These are phyloP conservation scores for Vigna unguiculata DNA, from an alignment of 306 rosid species.

Conservation along the genomic window DNA sequence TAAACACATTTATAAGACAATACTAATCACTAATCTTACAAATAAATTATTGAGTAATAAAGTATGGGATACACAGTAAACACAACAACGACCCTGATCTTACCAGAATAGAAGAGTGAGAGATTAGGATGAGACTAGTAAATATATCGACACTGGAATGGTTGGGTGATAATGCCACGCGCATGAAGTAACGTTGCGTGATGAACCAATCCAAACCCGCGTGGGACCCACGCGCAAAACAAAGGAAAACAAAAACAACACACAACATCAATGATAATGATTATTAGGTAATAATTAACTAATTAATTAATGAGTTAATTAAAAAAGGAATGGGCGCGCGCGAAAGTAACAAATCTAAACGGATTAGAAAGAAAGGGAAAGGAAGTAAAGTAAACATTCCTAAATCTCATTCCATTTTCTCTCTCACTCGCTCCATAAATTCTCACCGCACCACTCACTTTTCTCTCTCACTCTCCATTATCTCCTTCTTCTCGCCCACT, in stretches of 20 bases:
- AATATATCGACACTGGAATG: background rate
- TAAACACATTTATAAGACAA: too few relatives aligned
- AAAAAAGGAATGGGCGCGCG: slow-evolving; percentile 29
- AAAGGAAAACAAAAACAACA: too few relatives aligned
- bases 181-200: slow-evolving; percentile 40
- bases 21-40: too few relatives aligned
- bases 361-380: background rate
- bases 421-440: background rate
- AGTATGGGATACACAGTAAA: too few relatives aligned
- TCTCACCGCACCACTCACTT: background rate
- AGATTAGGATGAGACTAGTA: background rate
- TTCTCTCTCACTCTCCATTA: background rate
- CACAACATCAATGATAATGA: background rate
- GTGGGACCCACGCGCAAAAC: slow-evolving; percentile 13
- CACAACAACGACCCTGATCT: too few relatives aligned
- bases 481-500: background rate
- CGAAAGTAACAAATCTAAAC: slow-evolving; percentile 37
- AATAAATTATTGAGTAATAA: too few relatives aligned
- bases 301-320: background rate
- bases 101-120: background rate
- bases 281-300: too few relatives aligned
- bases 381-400: background rate
- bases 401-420: background rate
- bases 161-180: background rate
- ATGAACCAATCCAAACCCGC: slow-evolving; percentile 17